These are phyloP conservation scores for Salvia miltiorrhiza DNA, from an alignment of 257 asterid genomes.

Conservation along the genomic window DNA sequence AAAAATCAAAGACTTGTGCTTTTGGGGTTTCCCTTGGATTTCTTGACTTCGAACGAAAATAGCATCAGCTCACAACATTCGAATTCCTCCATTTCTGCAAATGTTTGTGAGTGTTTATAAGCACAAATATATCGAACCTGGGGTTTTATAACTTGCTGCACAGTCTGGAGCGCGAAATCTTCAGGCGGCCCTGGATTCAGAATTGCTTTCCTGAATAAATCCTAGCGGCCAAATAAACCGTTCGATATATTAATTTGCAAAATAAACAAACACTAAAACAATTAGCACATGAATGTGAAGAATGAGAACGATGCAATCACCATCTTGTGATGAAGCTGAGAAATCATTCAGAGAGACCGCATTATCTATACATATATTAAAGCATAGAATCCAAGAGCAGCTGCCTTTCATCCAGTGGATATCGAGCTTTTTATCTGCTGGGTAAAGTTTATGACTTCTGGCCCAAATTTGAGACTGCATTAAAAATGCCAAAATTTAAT, in stretches of 20 bases:
- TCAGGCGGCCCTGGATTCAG: constrained; percentile 64
- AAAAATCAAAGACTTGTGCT: not conserved
- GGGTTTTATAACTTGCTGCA: constrained; percentile 88
- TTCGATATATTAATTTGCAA: not conserved
- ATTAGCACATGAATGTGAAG: not conserved
- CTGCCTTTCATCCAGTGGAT: too few species aligned
- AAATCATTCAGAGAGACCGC: constrained; percentile 17
- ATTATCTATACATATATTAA: too few species aligned
- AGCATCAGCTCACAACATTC: constrained; percentile 2
- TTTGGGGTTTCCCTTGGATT: not conserved
- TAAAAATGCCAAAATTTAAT: too few species aligned
- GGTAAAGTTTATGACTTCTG: too few species aligned
- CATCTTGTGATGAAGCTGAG: not conserved
- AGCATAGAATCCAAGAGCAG: too few species aligned
- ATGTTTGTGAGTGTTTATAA: too few species aligned
- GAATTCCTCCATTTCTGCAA: not conserved
- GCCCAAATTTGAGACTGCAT: too few species aligned
- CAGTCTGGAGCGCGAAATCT: constrained; percentile 89
- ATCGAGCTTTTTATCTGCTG: too few species aligned
- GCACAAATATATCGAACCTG: constrained; percentile 82
- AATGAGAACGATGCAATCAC: constrained; percentile 3
- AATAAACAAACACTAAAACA: not conserved
- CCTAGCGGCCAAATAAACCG: constrained; percentile 38
- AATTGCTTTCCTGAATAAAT: constrained; percentile 83
- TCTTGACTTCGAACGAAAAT: too few species aligned